Evolutionary conservation across 75 land plant species (phyloP), one percentile per base, ranked within the genome.

Genomic region (Ceratopteris richardii): DNA sequence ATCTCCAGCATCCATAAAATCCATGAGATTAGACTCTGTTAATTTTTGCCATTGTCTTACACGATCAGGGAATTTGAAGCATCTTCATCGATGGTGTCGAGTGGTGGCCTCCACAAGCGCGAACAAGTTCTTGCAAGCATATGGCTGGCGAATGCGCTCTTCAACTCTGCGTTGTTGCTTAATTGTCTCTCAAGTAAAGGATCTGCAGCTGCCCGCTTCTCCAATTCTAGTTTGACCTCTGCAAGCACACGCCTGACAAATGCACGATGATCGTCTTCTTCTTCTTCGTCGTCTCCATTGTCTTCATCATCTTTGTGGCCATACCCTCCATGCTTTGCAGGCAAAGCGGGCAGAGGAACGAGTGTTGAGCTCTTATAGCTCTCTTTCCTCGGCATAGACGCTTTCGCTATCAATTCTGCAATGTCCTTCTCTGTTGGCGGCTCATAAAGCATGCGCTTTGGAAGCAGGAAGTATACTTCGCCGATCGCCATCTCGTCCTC

Each of bases 41-140:
- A n/a, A n/a, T n/a, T n/a, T n/a, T n/a, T n/a, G n/a, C n/a, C n/a
- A n/a, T n/a, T n/a, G n/a, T n/a, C n/a, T n/a, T n/a, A n/a, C n/a
- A n/a, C n/a, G n/a, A n/a, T n/a, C n/a, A n/a, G n/a, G n/a, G n/a
- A n/a, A n/a, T n/a, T n/a, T n/a, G n/a, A n/a, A n/a, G n/a, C n/a
- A 40, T 46, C 54, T 26, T 52, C 54, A 12, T 23, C 24, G 54
- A 52, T 52, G 27, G 54, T 52, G 28, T 52, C 54, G 4, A 52
- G 54, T 12, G 54, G 28, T 1, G 54, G 54, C 54, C 54, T 52
- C 54, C 54, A 52, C 14, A 26, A 14, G 29, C 54, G 54, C 14
- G 54, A 25, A 23, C 25, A 52, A 26, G 28, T 52, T 26, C 14
- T 52, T 4, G 25, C 54, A 25, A 52, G 14, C 3, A 52, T 22